Evolutionary conservation across 306 rosid species (phyloP).

Genomic region (Alnus rubra): DNA sequence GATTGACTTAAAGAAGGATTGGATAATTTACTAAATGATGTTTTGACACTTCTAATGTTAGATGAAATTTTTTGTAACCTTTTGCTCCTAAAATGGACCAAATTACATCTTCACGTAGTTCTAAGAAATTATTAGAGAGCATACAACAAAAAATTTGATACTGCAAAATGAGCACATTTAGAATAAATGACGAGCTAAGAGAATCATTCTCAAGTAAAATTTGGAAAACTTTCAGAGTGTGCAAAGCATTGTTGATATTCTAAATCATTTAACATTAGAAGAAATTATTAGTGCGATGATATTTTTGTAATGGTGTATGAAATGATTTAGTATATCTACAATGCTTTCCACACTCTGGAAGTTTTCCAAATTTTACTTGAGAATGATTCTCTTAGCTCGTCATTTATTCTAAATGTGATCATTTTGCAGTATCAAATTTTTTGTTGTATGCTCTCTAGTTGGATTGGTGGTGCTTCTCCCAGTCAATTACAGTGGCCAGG

Average conservation of each 20-base stretch:
- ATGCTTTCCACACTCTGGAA: not conserved
- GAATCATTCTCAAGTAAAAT: not conserved
- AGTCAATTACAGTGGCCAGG: slow-evolving; percentile 51
- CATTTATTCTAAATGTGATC: slow-evolving; percentile 1
- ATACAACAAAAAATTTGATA: slow-evolving; percentile 66
- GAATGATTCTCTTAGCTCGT: not conserved
- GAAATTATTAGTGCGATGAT: not conserved
- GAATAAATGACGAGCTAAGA: not conserved
- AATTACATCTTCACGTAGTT: not conserved
- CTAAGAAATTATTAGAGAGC: slow-evolving; percentile 44
- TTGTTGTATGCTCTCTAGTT: slow-evolving; percentile 64
- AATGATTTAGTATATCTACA: not conserved
- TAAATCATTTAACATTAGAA: slow-evolving; percentile 1
- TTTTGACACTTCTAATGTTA: not conserved
- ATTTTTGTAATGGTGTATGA: not conserved
- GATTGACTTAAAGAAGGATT: not conserved
- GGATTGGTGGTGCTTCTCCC: slow-evolving; percentile 76
- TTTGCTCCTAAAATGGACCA: not conserved
- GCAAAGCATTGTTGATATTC: not conserved
- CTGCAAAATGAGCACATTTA: slow-evolving; percentile 39
- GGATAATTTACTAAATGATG: not conserved
- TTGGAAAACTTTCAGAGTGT: not conserved
- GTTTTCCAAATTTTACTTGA: not conserved
- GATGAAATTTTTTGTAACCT: not conserved
- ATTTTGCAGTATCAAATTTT: slow-evolving; percentile 67